Evolutionary conservation across 2,329 filamentous ascomycete genomes (phyloP), one percentile per base, ranked within the genome.

Genomic region (Neopestalotiopsis rosae): DNA sequence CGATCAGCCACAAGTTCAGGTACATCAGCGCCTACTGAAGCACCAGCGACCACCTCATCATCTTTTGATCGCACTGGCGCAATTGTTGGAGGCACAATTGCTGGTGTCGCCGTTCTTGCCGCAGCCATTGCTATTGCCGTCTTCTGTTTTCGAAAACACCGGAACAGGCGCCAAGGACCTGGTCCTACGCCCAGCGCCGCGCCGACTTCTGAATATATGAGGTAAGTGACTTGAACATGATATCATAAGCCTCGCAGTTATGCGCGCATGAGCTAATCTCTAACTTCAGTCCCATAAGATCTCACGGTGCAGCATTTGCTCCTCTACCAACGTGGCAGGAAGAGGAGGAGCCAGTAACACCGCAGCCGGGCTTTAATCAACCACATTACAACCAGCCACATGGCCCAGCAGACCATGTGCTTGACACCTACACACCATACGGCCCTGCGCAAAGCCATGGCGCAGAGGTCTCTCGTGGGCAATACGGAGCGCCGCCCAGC

Each of bases 1-100:
- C 52, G 63, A 10, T 66, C 68, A n/a, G 65, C 67, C 32, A 62
- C 71, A 17, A 68, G n/a, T 30, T 30, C 61, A n/a, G 17, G 2
- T 30, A 72, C 40, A 62, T 34, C 59, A 10, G 57, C 68, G 3
- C 24, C 68, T 34, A 32, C 64, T 20, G 17, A 49, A 30, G 59
- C 64, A 4, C 38, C 72, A 13, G 61, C 72, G 12, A 72, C 74
- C 2, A 71, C 72, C 30, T 61, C 72, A 24, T 70, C 75, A 49
- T 20, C n/a, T n/a, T 67, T 69, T 20, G 74, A 80, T 56, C 79
- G 78, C n/a, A 83, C 82, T 0, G 86, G 85, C 1, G 84, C 84
- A 52, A 87, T 89, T 42, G 82, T 89, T 3, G 88, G 88, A 32
- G 87, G 86, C 13, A 83, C 82, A 17, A 81, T 90, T 56, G 83